Percentiles rank a stretch among this genome's conserved stretches.
phyloP scores from a whole-genome alignment of 768 basidiomycete genomes.

The Roridomyces roridus region DNA sequence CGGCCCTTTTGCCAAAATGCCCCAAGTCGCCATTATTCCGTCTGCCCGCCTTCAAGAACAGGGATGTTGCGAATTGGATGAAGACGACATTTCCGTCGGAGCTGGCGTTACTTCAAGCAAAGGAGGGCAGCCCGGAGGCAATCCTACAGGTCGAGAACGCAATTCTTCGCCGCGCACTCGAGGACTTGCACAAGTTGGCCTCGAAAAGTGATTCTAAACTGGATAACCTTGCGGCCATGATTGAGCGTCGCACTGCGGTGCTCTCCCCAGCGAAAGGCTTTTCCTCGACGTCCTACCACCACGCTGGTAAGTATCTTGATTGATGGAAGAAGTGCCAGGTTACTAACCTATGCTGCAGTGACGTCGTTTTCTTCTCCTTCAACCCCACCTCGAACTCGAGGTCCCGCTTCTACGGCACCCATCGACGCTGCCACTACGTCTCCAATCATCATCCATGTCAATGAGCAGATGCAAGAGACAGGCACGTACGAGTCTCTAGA shows the following conservation, averaged over 20 bases:
- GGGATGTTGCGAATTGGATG: conserved; percentile 36
- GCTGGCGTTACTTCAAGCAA: conserved; percentile 27
- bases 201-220: neutral
- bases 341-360: neutral
- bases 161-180: conserved; percentile 22
- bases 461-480: neutral
- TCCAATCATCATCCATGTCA: neutral
- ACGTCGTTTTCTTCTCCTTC: neutral
- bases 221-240: neutral
- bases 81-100: conserved; percentile 23
- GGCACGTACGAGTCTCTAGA: neutral
- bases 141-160: conserved; percentile 30
- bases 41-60: conserved; percentile 32
- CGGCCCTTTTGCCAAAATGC: conserved; percentile 29
- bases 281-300: conserved; percentile 8
- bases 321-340: neutral
- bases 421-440: neutral
- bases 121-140: conserved; percentile 25
- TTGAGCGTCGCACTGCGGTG: conserved; percentile 21
- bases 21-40: conserved; percentile 32
- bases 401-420: neutral
- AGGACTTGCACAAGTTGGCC: conserved; percentile 12
- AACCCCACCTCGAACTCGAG: neutral
- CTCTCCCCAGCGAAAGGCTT: conserved; percentile 25
- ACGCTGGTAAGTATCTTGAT: neutral